Conservation (phyloP, 192 early-diverging fungal genomes). For the Chytriomyces sp. region DNA sequence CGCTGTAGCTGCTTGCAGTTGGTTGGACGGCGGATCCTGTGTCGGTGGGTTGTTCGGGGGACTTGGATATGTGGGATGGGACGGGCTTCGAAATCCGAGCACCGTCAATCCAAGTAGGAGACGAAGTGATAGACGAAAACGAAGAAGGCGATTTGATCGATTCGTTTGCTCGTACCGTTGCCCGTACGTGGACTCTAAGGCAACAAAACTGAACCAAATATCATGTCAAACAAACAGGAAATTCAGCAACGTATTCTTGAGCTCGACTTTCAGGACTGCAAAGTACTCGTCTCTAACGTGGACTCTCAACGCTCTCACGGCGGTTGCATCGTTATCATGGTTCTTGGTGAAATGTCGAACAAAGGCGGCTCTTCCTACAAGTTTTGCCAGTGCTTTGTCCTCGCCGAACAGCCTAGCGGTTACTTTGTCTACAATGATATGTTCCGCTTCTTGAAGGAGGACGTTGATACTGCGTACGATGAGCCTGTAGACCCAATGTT, state of each 20-base stretch:
- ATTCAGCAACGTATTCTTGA: conserved; percentile 76
- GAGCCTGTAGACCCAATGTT: conserved; percentile 28
- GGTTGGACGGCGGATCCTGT: too few species aligned
- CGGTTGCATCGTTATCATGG: conserved; percentile 86
- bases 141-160: too few species aligned
- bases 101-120: too few species aligned
- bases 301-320: conserved; percentile 77
- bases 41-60: too few species aligned
- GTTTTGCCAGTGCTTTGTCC: conserved; percentile 90
- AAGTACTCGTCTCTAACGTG: conserved; percentile 83
- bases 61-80: too few species aligned
- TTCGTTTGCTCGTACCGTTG: too few species aligned
- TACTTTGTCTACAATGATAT: conserved; percentile 95
- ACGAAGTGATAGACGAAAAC: too few species aligned
- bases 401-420: conserved; percentile 85
- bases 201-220: too few species aligned
- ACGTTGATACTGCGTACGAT: conserved; percentile 66
- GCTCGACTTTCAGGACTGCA: conserved; percentile 82
- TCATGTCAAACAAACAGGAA: conserved; percentile 55
- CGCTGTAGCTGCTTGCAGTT: too few species aligned
- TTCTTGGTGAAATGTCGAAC: conserved; percentile 91
- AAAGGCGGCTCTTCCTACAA: conserved; percentile 75
- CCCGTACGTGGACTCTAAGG: too few species aligned
- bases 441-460: conserved; percentile 93
- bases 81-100: too few species aligned